Percentiles rank a stretch among this genome's conserved stretches.
These are phyloP conservation scores for Arachnomyces sp. DNA, from an alignment of 2,329 filamentous ascomycete genomes.

Conservation along the genomic window DNA sequence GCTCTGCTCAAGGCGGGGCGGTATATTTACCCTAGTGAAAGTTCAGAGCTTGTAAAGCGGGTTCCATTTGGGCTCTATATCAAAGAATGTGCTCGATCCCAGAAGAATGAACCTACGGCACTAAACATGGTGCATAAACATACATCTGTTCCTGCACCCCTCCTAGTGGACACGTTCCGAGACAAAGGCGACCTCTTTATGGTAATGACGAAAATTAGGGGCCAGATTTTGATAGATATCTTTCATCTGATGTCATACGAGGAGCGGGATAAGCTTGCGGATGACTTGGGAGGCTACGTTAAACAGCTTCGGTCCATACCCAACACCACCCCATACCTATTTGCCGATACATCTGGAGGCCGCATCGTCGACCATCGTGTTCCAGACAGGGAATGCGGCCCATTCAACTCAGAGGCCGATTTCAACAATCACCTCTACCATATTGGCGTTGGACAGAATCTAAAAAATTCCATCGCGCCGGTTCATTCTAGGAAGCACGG, in stretches of 20 bases:
- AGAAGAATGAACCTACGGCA: too few relatives aligned
- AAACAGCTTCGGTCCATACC: slow-evolving; percentile 5
- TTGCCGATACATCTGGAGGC: slow-evolving; percentile 4
- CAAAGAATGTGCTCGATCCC: too few relatives aligned
- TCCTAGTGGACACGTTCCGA: too few relatives aligned
- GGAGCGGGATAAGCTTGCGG: slow-evolving; percentile 4
- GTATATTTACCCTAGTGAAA: slow-evolving; percentile 2
- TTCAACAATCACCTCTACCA: slow-evolving; percentile 6
- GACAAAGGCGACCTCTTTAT: too few relatives aligned
- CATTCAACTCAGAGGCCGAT: slow-evolving; percentile 7
- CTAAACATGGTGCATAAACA: too few relatives aligned
- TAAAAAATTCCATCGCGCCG: slow-evolving; percentile 1
- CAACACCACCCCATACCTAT: neutral
- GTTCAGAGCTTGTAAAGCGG: neutral
- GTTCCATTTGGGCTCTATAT: too few relatives aligned
- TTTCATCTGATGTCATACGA: slow-evolving; percentile 5
- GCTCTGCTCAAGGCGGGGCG: neutral
- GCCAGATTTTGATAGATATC: slow-evolving; percentile 3
- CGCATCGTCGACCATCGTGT: slow-evolving; percentile 6
- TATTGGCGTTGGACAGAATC: slow-evolving; percentile 1
- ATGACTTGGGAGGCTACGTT: slow-evolving; percentile 4
- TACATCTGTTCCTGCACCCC: too few relatives aligned
- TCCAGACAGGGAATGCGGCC: slow-evolving; percentile 1
- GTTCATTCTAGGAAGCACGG: slow-evolving; percentile 1
- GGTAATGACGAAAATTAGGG: too few relatives aligned